Conservation (phyloP, 495 filamentous ascomycete species). For the Parmelia sp. region DNA sequence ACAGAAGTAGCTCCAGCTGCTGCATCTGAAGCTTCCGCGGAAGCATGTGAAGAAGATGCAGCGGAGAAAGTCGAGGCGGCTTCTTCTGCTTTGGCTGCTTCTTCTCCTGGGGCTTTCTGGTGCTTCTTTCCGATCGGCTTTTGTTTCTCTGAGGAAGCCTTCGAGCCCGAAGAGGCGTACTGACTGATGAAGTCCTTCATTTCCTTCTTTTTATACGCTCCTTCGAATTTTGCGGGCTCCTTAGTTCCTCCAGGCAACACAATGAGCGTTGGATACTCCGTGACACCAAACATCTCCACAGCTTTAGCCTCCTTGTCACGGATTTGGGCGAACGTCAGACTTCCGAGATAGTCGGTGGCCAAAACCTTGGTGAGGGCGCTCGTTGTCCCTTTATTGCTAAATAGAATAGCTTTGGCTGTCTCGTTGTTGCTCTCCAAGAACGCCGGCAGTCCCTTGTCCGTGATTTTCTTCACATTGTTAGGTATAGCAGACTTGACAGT, state of each 20-base stretch:
- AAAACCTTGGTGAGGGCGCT: constrained; percentile 75
- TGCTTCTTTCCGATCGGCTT: constrained; percentile 42
- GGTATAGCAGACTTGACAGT: constrained; percentile 80
- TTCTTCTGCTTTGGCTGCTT: constrained; percentile 18
- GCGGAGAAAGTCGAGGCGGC: constrained; percentile 37
- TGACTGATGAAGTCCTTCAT: constrained; percentile 81
- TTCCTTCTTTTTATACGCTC: constrained; percentile 77
- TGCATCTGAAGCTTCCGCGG: constrained; percentile 33
- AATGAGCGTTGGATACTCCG: constrained; percentile 71
- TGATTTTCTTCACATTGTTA: constrained; percentile 78
- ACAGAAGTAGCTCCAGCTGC: constrained; percentile 36
- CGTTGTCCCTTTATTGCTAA: constrained; percentile 88
- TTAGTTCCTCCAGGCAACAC: constrained; percentile 68
- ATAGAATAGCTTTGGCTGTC: constrained; percentile 79
- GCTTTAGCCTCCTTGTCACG: constrained; percentile 72
- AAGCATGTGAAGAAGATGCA: constrained; percentile 38
- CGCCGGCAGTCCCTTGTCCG: constrained; percentile 68
- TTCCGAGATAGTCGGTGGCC: constrained; percentile 86
- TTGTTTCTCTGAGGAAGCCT: constrained; percentile 44
- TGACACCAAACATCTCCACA: constrained; percentile 66
- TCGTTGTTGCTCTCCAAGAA: constrained; percentile 70
- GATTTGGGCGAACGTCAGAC: constrained; percentile 75
- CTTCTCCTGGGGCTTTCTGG: constrained; percentile 29
- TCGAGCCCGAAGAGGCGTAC: constrained; percentile 64
- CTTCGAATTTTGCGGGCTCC: constrained; percentile 67